These are phyloP conservation scores for Termitomyces sp. DNA, from an alignment of 768 basidiomycete species.

Conservation along the genomic window DNA sequence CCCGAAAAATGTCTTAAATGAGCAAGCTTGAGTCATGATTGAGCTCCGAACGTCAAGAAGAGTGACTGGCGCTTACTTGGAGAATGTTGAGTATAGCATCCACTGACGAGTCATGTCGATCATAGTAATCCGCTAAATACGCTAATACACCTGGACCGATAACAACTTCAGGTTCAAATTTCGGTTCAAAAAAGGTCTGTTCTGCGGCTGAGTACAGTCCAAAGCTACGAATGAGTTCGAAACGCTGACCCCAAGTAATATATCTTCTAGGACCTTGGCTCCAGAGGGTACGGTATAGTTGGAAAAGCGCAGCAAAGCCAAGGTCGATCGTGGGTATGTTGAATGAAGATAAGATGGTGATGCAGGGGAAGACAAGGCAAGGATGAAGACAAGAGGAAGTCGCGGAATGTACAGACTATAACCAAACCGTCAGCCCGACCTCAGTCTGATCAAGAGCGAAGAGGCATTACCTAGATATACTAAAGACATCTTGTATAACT, in stretches of 20 bases:
- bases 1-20: constrained; percentile 66
- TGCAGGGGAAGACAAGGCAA: constrained; percentile 54
- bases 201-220: constrained; percentile 21
- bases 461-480: constrained; percentile 59
- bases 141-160: constrained; percentile 55
- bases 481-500: constrained; percentile 64
- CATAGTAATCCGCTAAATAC: constrained; percentile 53
- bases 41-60: not conserved
- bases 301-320: constrained; percentile 53
- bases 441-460: not conserved
- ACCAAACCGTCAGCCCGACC: not conserved
- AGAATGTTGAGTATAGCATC: constrained; percentile 54
- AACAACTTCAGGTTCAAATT: constrained; percentile 55
- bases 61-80: constrained; percentile 41
- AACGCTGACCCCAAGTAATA: constrained; percentile 47
- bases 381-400: constrained; percentile 61
- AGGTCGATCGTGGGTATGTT: constrained; percentile 53
- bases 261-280: constrained; percentile 40
- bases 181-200: constrained; percentile 57
- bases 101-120: constrained; percentile 50
- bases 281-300: constrained; percentile 48
- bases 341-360: constrained; percentile 53
- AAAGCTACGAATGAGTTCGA: not conserved
- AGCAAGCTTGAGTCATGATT: constrained; percentile 36
- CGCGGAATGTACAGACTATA: constrained; percentile 45